phyloP scores from a whole-genome alignment of 768 basidiomycete species.

The Trametes punicea region DNA sequence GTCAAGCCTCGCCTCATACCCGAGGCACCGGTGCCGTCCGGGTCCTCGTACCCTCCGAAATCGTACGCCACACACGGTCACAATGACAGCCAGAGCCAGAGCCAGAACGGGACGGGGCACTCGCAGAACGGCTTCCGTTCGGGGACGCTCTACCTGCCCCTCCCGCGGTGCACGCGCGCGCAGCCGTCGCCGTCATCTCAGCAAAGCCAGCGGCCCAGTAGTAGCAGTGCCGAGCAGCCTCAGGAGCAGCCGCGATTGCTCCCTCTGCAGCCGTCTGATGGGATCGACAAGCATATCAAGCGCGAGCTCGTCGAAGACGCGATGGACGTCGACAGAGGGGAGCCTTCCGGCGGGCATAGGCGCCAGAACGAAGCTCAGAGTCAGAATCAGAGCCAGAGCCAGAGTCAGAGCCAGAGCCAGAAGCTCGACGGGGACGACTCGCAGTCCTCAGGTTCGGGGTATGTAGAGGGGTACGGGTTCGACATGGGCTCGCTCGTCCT shows the following conservation, averaged over 20 bases:
- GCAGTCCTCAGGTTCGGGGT: not conserved
- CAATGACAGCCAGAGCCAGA: too few species aligned
- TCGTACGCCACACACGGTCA: too few species aligned
- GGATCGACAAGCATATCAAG: slow-evolving; percentile 3
- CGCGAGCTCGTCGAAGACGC: slow-evolving; percentile 1
- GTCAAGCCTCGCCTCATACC: not conserved
- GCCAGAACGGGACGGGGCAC: not conserved
- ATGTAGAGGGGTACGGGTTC: slow-evolving; percentile 13
- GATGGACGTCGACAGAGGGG: not conserved
- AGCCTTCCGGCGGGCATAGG: not conserved
- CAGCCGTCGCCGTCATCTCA: not conserved
- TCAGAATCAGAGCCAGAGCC: not conserved
- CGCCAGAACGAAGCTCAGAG: not conserved
- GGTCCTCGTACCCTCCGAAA: not conserved
- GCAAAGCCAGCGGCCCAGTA: too few species aligned
- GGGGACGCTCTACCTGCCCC: slow-evolving; percentile 5
- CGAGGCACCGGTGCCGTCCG: not conserved
- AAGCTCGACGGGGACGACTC: not conserved
- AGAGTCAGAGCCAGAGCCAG: slow-evolving; percentile 1
- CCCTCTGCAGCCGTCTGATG: not conserved
- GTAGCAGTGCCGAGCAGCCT: not conserved
- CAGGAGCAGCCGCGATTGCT: not conserved
- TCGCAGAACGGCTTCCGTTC: slow-evolving; percentile 4
- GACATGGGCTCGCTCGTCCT: slow-evolving; percentile 8
- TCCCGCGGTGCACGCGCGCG: not conserved